These are phyloP conservation scores for Penicillium cataractarum DNA, from an alignment of 495 filamentous ascomycete genomes.

Conservation along the genomic window DNA sequence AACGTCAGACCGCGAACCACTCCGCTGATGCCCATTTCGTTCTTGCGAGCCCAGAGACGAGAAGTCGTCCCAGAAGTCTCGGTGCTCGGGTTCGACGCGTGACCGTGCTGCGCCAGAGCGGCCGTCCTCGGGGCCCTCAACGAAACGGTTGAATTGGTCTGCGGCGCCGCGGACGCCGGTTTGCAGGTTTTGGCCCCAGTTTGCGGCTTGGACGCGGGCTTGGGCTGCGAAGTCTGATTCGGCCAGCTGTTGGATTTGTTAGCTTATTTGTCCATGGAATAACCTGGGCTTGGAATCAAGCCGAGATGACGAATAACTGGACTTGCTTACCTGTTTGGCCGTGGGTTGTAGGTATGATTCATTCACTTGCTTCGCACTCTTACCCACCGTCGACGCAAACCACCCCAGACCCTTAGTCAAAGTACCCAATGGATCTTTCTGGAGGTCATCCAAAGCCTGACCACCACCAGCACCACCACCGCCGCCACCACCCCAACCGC, in stretches of 20 bases:
- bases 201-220: conserved; percentile 70
- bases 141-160: conserved; percentile 79
- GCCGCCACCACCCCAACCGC: conserved; percentile 23
- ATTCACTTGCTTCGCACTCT: conserved; percentile 86
- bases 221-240: conserved; percentile 88
- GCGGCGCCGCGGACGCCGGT: conserved; percentile 70
- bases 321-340: conserved; percentile 70
- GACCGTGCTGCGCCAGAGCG: conserved; percentile 14
- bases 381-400: conserved; percentile 83
- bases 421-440: conserved; percentile 86
- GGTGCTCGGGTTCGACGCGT: conserved; percentile 64
- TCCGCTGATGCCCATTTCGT: conserved; percentile 41
- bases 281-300: background rate
- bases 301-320: background rate
- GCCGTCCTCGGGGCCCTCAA: conserved; percentile 62
- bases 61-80: conserved; percentile 90
- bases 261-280: background rate
- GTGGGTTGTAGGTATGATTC: conserved; percentile 89
- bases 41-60: conserved; percentile 60
- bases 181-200: conserved; percentile 65
- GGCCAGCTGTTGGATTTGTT: conserved; percentile 56
- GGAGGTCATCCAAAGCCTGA: conserved; percentile 78
- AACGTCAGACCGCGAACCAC: conserved; percentile 42
- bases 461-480: conserved; percentile 35
- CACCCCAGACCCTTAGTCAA: conserved; percentile 93